Evolutionary conservation across 2,329 filamentous ascomycete species (phyloP).

Genomic region (Cucurbitaria berberidis): DNA sequence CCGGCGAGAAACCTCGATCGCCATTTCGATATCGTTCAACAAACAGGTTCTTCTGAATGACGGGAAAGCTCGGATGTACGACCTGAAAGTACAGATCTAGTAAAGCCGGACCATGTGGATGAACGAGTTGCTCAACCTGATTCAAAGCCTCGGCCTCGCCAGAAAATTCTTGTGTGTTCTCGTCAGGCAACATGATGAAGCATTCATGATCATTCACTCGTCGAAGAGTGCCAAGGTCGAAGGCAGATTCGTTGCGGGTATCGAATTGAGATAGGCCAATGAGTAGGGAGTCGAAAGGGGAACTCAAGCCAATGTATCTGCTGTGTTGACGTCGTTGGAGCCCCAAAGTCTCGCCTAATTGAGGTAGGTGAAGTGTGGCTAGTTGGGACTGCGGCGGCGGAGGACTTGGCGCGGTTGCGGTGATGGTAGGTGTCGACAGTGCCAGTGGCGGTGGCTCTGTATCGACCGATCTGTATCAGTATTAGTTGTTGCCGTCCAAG

Average conservation of each 20-base stretch:
- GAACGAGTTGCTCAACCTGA: constrained; percentile 76
- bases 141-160: constrained; percentile 72
- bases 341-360: constrained; percentile 63
- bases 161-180: constrained; percentile 72
- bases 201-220: constrained; percentile 79
- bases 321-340: constrained; percentile 79
- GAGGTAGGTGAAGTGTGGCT: constrained; percentile 40
- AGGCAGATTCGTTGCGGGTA: constrained; percentile 78
- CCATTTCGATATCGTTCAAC: constrained; percentile 77
- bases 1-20: constrained; percentile 75
- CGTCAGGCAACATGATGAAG: constrained; percentile 80
- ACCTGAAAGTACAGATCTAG: constrained; percentile 82
- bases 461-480: constrained; percentile 44
- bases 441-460: constrained; percentile 49
- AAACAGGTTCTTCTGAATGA: constrained; percentile 81
- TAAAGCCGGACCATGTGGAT: constrained; percentile 76
- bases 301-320: constrained; percentile 83
- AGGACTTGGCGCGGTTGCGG: constrained; percentile 48
- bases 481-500: constrained; percentile 29
- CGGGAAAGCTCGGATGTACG: constrained; percentile 81
- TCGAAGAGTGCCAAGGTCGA: constrained; percentile 67
- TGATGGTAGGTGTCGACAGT: constrained; percentile 49
- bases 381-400: constrained; percentile 40
- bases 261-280: constrained; percentile 83
- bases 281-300: constrained; percentile 82